phyloP scores from a whole-genome alignment of 768 basidiomycete genomes.

The Serendipita sp. region DNA sequence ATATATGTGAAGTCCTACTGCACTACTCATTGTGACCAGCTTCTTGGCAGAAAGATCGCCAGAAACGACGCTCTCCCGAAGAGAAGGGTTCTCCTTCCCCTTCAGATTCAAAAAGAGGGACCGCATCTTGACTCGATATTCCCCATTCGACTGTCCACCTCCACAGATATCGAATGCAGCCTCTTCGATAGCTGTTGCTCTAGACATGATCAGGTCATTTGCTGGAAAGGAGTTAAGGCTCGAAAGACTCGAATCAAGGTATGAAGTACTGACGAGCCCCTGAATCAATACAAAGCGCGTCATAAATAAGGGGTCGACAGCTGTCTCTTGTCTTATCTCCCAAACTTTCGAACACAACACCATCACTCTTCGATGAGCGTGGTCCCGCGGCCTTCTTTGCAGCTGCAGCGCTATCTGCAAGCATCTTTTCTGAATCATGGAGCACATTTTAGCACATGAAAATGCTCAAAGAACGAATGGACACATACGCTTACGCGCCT shows the following conservation, averaged over 20 bases:
- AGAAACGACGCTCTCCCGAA: constrained; percentile 71
- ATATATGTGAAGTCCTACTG: constrained; percentile 29
- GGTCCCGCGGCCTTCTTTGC: constrained; percentile 14
- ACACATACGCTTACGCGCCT: constrained; percentile 18
- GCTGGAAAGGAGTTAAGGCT: constrained; percentile 27
- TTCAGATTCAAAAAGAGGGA: constrained; percentile 85
- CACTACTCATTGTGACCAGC: constrained; percentile 66
- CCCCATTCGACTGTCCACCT: constrained; percentile 25
- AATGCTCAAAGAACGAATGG: background rate
- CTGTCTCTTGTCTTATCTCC: constrained; percentile 71
- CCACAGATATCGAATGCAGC: constrained; percentile 33
- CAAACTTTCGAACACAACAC: constrained; percentile 34
- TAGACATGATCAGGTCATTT: constrained; percentile 44
- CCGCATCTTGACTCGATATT: constrained; percentile 68
- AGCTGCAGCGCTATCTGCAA: background rate
- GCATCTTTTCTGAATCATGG: background rate
- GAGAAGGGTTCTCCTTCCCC: constrained; percentile 78
- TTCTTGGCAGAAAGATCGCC: constrained; percentile 56
- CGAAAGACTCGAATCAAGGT: background rate
- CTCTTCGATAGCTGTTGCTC: constrained; percentile 57
- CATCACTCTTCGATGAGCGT: constrained; percentile 57
- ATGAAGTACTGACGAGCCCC: constrained; percentile 53
- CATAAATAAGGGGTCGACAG: constrained; percentile 80
- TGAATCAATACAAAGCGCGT: constrained; percentile 75
- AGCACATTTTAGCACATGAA: constrained; percentile 1